Percentiles rank a stretch among this genome's conserved stretches.
Conservation (phyloP, 805 yeast species). For the Tetrapisispora namnaoensis region DNA sequence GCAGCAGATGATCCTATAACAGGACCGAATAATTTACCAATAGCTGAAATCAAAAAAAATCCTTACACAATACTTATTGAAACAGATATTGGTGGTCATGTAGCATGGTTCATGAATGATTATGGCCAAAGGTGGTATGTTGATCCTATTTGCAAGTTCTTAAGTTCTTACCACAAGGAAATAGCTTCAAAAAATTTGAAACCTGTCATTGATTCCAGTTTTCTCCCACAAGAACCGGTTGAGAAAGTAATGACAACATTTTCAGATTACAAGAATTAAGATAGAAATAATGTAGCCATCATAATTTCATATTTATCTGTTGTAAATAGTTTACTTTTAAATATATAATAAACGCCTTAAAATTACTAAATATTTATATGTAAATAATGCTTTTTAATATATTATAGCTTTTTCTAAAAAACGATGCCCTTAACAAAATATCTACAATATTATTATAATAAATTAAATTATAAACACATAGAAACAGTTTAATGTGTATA, state of each 20-base stretch:
- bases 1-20: conserved; percentile 71
- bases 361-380: no score
- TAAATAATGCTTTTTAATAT: no score
- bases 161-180: conserved; percentile 28
- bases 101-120: conserved; percentile 57
- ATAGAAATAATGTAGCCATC: neutral
- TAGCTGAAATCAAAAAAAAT: conserved; percentile 39
- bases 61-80: conserved; percentile 51
- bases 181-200: conserved; percentile 19
- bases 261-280: neutral
- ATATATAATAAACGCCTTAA: no score
- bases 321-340: no score
- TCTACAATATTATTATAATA: no score
- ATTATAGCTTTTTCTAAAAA: no score
- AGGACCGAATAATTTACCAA: conserved; percentile 44
- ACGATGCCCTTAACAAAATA: neutral
- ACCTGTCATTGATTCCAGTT: conserved; percentile 4
- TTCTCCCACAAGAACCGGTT: neutral
- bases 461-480: neutral
- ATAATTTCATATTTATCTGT: neutral
- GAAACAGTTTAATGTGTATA: neutral
- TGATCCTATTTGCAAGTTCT: conserved; percentile 38
- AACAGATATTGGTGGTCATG: conserved; percentile 69
- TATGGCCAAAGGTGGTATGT: conserved; percentile 60
- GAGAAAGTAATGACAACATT: neutral